Evolutionary conservation across 768 basidiomycete genomes (phyloP).

Genomic region (Xerocomus brunneocitrinus): DNA sequence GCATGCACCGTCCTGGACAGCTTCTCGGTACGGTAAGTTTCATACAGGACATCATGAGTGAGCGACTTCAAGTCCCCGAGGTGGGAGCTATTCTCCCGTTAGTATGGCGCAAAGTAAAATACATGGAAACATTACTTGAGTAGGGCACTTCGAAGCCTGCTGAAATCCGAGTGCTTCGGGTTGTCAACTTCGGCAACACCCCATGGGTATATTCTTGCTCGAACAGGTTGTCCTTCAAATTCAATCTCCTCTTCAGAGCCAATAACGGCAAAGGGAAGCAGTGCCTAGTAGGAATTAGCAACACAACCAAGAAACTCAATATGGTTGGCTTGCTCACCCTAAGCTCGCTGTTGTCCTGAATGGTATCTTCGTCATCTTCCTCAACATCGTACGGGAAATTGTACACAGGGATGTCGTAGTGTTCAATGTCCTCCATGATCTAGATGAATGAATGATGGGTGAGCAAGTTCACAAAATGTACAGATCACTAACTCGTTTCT

Average conservation of each 20-base stretch:
- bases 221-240: conserved; percentile 84
- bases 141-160: conserved; percentile 84
- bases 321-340: conserved; percentile 48
- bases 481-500: conserved; percentile 66
- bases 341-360: conserved; percentile 95
- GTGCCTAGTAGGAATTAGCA: conserved; percentile 44
- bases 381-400: conserved; percentile 99
- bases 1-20: conserved; percentile 84
- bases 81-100: conserved; percentile 64
- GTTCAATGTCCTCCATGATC: conserved; percentile 99
- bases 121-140: conserved; percentile 57
- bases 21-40: conserved; percentile 98
- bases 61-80: conserved; percentile 91
- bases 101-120: conserved; percentile 4
- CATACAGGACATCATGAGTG: conserved; percentile 91
- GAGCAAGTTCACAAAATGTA: not conserved
- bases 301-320: conserved; percentile 1
- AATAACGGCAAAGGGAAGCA: conserved; percentile 95
- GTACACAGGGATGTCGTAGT: conserved; percentile 97
- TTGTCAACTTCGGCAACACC: conserved; percentile 98
- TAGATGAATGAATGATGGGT: conserved; percentile 28
- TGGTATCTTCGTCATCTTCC: conserved; percentile 98
- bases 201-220: conserved; percentile 97
- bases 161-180: conserved; percentile 99
- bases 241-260: conserved; percentile 97